Conservation (phyloP, 2,329 filamentous ascomycete species). For the Lasiodiplodia gonubiensis region DNA sequence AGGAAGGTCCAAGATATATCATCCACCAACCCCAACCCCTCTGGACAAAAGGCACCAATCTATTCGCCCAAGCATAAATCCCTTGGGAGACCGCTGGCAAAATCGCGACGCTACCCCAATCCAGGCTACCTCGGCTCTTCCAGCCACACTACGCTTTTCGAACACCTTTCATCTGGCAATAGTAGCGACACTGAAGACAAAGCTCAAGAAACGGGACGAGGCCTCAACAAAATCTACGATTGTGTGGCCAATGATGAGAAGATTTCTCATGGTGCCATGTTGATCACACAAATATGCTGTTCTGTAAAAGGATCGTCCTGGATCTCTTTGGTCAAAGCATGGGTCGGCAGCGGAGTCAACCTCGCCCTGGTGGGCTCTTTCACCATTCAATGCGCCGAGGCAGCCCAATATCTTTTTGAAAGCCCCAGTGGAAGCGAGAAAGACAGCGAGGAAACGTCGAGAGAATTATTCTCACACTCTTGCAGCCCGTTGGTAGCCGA, state of each 20-base stretch:
- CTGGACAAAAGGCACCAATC: background rate
- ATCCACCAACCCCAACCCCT: constrained; percentile 10
- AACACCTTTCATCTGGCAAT: constrained; percentile 35
- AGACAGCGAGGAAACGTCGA: constrained; percentile 1
- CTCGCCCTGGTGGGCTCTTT: constrained; percentile 37
- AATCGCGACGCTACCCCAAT: constrained; percentile 39
- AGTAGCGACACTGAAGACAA: constrained; percentile 8
- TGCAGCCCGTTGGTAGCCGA: constrained; percentile 28
- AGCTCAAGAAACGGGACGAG: background rate
- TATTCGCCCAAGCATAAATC: background rate
- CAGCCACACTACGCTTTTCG: constrained; percentile 42
- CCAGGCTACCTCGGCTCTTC: constrained; percentile 42
- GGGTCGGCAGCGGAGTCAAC: constrained; percentile 36
- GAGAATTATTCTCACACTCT: constrained; percentile 30
- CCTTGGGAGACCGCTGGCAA: background rate
- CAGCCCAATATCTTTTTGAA: constrained; percentile 29
- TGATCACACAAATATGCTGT: constrained; percentile 33
- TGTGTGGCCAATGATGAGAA: constrained; percentile 31
- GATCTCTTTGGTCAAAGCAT: constrained; percentile 34
- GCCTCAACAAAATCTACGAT: no score
- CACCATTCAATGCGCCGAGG: constrained; percentile 34
- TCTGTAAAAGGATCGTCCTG: constrained; percentile 31
- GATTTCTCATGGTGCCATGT: constrained; percentile 32
- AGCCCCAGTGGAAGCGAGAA: background rate
- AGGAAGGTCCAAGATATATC: constrained; percentile 27